Percentiles rank a stretch among this genome's conserved stretches.
phyloP scores from a whole-genome alignment of 2,329 filamentous ascomycete genomes.

The Colletotrichum karsti region DNA sequence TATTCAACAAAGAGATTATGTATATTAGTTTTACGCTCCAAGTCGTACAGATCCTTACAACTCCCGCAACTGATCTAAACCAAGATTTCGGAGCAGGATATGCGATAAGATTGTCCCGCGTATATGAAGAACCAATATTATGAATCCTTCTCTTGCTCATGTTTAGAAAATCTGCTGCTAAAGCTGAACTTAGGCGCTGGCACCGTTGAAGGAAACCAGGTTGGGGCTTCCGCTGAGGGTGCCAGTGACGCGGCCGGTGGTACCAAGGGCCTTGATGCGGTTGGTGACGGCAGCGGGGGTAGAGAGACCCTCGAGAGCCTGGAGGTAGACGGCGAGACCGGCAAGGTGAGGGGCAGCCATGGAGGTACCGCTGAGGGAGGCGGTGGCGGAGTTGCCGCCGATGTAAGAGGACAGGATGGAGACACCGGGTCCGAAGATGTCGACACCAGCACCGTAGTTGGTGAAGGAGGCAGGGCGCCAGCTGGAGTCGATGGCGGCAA shows the following conservation, averaged over 20 bases:
- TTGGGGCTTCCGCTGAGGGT: constrained; percentile 48
- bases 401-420: constrained; percentile 56
- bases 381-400: constrained; percentile 48
- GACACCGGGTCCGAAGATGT: constrained; percentile 61
- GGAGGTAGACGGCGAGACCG: constrained; percentile 68
- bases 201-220: constrained; percentile 57
- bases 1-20: neutral
- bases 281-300: constrained; percentile 51
- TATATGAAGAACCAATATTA: neutral
- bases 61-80: neutral
- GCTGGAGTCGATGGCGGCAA: constrained; percentile 55
- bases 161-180: neutral
- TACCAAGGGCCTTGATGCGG: constrained; percentile 51
- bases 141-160: neutral
- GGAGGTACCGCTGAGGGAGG: constrained; percentile 64
- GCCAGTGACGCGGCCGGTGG: constrained; percentile 45
- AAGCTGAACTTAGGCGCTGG: constrained; percentile 6
- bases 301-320: constrained; percentile 48
- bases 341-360: constrained; percentile 71
- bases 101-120: neutral
- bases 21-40: neutral
- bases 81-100: neutral
- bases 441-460: constrained; percentile 58
- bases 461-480: constrained; percentile 53
- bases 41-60: neutral